These are phyloP conservation scores for Fusarium acutatum DNA, from an alignment of 2,329 filamentous ascomycete species.

Conservation along the genomic window DNA sequence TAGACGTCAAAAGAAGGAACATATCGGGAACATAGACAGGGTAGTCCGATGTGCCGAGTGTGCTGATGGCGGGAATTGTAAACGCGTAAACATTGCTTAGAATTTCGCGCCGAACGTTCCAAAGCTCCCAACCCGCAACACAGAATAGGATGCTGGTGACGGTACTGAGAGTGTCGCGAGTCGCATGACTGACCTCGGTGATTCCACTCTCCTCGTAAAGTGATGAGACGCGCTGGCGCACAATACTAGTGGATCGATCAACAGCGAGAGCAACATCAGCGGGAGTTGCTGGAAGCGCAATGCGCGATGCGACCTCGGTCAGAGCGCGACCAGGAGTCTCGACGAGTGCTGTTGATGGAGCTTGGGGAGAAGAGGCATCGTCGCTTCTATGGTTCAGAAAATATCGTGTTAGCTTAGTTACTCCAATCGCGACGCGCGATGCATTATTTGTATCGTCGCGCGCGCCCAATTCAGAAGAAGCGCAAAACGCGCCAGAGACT, in stretches of 20 bases:
- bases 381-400: conserved; percentile 39
- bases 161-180: conserved; percentile 76
- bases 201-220: conserved; percentile 73
- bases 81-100: conserved; percentile 77
- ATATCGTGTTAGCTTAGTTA: conserved; percentile 20
- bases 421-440: neutral
- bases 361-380: conserved; percentile 39
- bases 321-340: conserved; percentile 62
- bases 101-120: conserved; percentile 73
- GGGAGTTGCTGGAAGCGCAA: conserved; percentile 82
- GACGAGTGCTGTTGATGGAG: conserved; percentile 55
- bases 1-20: conserved; percentile 76
- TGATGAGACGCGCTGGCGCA: conserved; percentile 72
- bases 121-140: conserved; percentile 74
- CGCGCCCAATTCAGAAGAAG: conserved; percentile 11
- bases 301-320: conserved; percentile 63
- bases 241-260: conserved; percentile 72
- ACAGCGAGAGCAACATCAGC: conserved; percentile 79
- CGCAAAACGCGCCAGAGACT: conserved; percentile 13
- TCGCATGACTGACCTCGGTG: conserved; percentile 68
- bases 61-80: conserved; percentile 70
- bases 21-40: conserved; percentile 80
- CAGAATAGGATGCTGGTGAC: conserved; percentile 76
- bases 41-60: conserved; percentile 65
- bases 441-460: neutral